These are phyloP conservation scores for Leucogyrophana mollusca DNA, from an alignment of 768 basidiomycete genomes.

Conservation along the genomic window DNA sequence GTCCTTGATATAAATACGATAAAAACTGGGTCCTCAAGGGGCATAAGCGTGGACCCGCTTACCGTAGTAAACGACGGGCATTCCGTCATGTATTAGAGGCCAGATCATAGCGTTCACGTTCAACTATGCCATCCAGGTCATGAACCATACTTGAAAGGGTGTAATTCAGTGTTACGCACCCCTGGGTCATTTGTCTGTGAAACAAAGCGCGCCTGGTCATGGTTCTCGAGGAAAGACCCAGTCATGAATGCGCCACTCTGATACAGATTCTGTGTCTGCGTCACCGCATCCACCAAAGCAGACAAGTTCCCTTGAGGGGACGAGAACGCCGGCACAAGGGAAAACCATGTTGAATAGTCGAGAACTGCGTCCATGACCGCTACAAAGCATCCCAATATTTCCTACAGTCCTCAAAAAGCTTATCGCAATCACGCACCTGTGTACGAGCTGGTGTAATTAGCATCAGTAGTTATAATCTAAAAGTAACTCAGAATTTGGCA, in stretches of 20 bases:
- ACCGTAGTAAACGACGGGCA: slow-evolving; percentile 54
- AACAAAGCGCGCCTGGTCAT: slow-evolving; percentile 50
- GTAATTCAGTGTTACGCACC: slow-evolving; percentile 28
- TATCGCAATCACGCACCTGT: slow-evolving; percentile 35
- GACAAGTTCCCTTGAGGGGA: slow-evolving; percentile 33
- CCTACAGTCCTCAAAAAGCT: neutral
- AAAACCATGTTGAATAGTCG: slow-evolving; percentile 50
- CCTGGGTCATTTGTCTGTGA: slow-evolving; percentile 41
- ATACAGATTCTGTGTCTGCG: slow-evolving; percentile 34
- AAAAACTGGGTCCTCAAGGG: neutral
- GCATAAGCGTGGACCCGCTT: neutral
- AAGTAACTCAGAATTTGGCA: slow-evolving; percentile 5
- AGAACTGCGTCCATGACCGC: slow-evolving; percentile 44
- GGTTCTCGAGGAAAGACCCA: slow-evolving; percentile 54
- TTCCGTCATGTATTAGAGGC: slow-evolving; percentile 49
- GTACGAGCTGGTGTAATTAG: slow-evolving; percentile 37
- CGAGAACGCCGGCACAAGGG: slow-evolving; percentile 39
- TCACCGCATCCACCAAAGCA: slow-evolving; percentile 24
- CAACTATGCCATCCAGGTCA: slow-evolving; percentile 26
- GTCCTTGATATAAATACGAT: too few relatives aligned
- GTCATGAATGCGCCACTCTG: slow-evolving; percentile 39
- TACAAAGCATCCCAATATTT: slow-evolving; percentile 8
- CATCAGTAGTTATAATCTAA: slow-evolving; percentile 42
- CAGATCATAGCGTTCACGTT: slow-evolving; percentile 49
- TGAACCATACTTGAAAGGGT: too few relatives aligned